Evolutionary conservation across 352 stramenopile genomes (phyloP).

Genomic region (Globisporangium camurandrum): DNA sequence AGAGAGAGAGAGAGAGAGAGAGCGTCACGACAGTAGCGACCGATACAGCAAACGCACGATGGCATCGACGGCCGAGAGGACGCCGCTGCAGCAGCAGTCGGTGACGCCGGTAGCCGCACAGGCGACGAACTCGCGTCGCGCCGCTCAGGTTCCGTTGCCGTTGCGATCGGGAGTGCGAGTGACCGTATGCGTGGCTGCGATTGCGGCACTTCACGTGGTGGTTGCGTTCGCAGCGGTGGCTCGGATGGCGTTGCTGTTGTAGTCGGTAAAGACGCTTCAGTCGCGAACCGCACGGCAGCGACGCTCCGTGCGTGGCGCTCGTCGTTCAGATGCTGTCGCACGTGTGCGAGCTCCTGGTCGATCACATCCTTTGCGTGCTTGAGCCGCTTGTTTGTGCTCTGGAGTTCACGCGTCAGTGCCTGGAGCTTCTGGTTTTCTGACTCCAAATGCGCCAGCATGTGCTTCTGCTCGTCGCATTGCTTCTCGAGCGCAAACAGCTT

Average conservation of each 20-base stretch:
- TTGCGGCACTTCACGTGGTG: not conserved
- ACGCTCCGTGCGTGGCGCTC: slow-evolving; percentile 39
- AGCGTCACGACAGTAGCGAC: not conserved
- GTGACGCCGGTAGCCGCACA: slow-evolving; percentile 22
- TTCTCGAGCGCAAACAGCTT: slow-evolving; percentile 85
- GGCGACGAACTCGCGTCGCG: slow-evolving; percentile 61
- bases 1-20: slow-evolving; percentile 4
- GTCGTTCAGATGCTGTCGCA: slow-evolving; percentile 64
- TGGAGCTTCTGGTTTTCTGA: slow-evolving; percentile 82
- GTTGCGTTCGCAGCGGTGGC: slow-evolving; percentile 8
- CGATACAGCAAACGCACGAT: not conserved
- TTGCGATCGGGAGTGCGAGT: too few species aligned
- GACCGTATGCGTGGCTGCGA: too few species aligned
- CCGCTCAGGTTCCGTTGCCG: slow-evolving; percentile 24
- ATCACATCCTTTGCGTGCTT: slow-evolving; percentile 68
- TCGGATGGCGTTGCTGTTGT: slow-evolving; percentile 1
- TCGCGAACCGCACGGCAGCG: slow-evolving; percentile 19
- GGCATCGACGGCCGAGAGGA: not conserved
- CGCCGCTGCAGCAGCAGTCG: not conserved
- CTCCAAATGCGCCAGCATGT: slow-evolving; percentile 52
- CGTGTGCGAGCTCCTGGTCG: slow-evolving; percentile 51
- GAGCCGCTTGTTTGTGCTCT: slow-evolving; percentile 75
- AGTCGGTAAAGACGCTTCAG: not conserved
- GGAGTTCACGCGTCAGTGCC: slow-evolving; percentile 67
- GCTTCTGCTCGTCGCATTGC: slow-evolving; percentile 66